Evolutionary conservation across 331 rosid species (phyloP), one percentile per base, ranked within the genome.

Genomic region (Rosa hybrid): DNA sequence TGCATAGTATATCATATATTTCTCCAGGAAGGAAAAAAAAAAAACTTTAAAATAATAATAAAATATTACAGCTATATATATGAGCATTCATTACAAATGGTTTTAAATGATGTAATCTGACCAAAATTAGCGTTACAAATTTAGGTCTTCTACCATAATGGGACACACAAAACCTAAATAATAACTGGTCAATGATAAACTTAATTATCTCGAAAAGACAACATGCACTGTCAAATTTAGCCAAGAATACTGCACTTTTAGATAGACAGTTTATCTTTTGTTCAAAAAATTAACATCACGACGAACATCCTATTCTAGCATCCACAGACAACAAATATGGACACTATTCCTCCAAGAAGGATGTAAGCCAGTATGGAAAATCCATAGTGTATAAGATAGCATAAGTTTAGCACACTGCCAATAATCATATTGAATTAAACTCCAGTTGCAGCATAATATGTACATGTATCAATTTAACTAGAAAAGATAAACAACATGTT

Each of bases 241-340:
- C 71, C 71, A 71, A 44, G 38, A 7, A 44, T 4, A 54, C 30
- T 64, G 76, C 56, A 42, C 77, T 77, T 34, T 1, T 8, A 12
- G 49, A 42, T 12, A 45, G n/a, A 63, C 30, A 42, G 42, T 60
- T 44, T 62, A 10, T 45, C 14, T 78, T 68, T 74, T 39, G 57
- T 49, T 59, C 44, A 14, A 83, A 65, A 30, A 50, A n/a, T 78
- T 60, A 17, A 54, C 30, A 74, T 45, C 78, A 56, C 49, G 81
- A 83, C 25, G 13, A 77, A 72, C 80, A 30, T 71, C 13, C 72
- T 51, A 75, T 51, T 83, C 64, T 74, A 77, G 75, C 64, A 80
- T 50, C 49, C 17, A 4, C 34, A 76, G 49, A 67, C 12, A 27
- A 68, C 46, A 39, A 16, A 74, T 45, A 60, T 16, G 23, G 41